phyloP scores from a whole-genome alignment of 208 protist species.

The Leishmania amazonensis region DNA sequence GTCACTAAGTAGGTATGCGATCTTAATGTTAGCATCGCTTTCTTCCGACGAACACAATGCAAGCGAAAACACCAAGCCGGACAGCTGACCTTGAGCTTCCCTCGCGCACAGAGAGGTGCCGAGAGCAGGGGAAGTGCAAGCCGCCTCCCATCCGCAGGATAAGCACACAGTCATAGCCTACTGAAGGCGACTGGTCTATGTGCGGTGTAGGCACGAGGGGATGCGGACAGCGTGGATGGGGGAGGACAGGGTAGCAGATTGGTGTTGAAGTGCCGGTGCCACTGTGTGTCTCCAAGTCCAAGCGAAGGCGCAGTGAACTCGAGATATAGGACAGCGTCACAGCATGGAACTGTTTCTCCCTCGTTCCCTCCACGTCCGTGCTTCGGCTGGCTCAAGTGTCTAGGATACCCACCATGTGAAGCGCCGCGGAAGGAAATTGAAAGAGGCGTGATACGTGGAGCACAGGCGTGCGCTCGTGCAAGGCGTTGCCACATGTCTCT shows the following conservation, averaged over 20 bases:
- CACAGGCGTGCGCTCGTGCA: neutral
- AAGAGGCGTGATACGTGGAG: neutral
- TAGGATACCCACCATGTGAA: neutral
- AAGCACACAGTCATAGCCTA: neutral
- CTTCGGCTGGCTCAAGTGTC: neutral
- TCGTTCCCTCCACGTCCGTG: neutral
- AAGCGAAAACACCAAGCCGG: neutral
- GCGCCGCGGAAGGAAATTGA: neutral
- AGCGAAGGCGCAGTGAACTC: neutral
- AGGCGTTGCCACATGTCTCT: neutral
- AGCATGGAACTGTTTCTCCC: neutral
- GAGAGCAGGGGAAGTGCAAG: neutral
- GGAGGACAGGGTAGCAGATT: neutral
- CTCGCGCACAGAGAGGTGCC: neutral
- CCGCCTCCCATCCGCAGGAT: neutral
- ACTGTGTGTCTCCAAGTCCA: neutral
- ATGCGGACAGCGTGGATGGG: neutral
- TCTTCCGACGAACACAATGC: neutral
- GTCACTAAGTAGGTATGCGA: neutral
- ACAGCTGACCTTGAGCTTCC: neutral
- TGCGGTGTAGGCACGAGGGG: no score
- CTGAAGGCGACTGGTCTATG: neutral
- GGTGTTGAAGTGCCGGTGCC: neutral
- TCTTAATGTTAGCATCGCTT: neutral
- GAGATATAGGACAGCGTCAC: neutral